Base-by-base conservation (phyloP, 306 rosid genomes). In the Cercis canadensis region DNA sequence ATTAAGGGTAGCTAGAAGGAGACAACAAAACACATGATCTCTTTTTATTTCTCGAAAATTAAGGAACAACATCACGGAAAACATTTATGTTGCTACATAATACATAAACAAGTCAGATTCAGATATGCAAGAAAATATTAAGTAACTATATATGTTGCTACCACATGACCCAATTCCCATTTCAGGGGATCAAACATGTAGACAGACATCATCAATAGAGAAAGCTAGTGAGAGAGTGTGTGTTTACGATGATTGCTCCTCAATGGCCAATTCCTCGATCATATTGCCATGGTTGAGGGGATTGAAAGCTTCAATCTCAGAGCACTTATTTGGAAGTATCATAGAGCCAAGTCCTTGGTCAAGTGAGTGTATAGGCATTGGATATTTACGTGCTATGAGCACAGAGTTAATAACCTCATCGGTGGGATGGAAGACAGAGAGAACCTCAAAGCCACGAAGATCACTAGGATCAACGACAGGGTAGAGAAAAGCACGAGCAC, bases 401-500 rank as follows among this genome's bases (percentile, higher is more conserved):
- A 90, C 81, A 0, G 98, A 94, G 58, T 94, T 94, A 17, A 90
- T 80, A 19, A 94, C 91, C 54, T 94, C 99, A 47, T 91, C 95
- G 0, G 75, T 81, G 0, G 97, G 99, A 57, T 94, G 99, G 34
- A 86, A 91, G 31, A 94, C 84, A 5, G 91, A 69, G 41, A 94
- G 89, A 0, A 90, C 83, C 74, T 91, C 91, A 67, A 94, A 94
- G 64, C 96, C 96, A 34, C 34, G 43, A 52, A 90, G 85, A 56
- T 91, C 88, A 5, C 79, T 56, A 29, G 94, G 67, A 0, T 94
- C 97, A 59, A 94, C 72, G 31, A 91, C 92, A 0, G 99, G 99
- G 53, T 94, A 94, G 4, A 94, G 87, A 75, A 94, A 91, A 61
- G 88, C 96, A 32, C 96, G 70, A n/a, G 95, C 91, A 8, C 97